A percentile compares a stretch with the other conserved stretches of the same genome.
Evolutionary conservation across 1,284 basidiomycete genomes (phyloP).

Genomic region (Earliella scabrosa): DNA sequence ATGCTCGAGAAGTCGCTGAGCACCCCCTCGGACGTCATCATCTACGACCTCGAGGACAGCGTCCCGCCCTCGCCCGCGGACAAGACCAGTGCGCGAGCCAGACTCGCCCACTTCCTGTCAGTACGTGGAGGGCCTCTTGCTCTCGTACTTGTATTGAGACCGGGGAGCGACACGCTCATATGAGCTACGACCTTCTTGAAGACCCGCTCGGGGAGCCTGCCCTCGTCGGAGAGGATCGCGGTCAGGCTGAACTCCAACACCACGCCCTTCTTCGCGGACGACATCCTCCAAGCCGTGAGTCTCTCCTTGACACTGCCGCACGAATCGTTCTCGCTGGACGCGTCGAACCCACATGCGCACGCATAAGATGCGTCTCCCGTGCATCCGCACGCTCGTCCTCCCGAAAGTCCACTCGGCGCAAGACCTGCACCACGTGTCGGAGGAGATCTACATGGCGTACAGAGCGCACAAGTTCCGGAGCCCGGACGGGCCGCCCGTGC

Average conservation of each 20-base stretch:
- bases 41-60: slow-evolving; percentile 90
- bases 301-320: not conserved
- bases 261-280: slow-evolving; percentile 73
- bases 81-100: slow-evolving; percentile 65
- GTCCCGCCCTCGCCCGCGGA: slow-evolving; percentile 64
- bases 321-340: no score
- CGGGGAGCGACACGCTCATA: not conserved
- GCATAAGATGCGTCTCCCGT: slow-evolving; percentile 33
- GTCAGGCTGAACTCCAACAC: slow-evolving; percentile 80
- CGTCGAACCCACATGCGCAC: no score
- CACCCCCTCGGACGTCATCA: slow-evolving; percentile 70
- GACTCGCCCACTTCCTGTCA: slow-evolving; percentile 62
- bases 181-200: no score
- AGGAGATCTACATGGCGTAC: slow-evolving; percentile 40
- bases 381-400: slow-evolving; percentile 68
- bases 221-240: slow-evolving; percentile 57
- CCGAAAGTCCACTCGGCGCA: slow-evolving; percentile 78
- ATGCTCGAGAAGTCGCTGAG: slow-evolving; percentile 82
- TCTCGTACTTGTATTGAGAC: not conserved
- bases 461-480: slow-evolving; percentile 25
- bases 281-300: slow-evolving; percentile 68
- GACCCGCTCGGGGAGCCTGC: slow-evolving; percentile 41
- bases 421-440: slow-evolving; percentile 69
- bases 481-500: slow-evolving; percentile 42
- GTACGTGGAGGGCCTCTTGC: slow-evolving; percentile 39